These are phyloP conservation scores for Nematodospora valgi DNA, from an alignment of 805 yeast species.

Conservation along the genomic window DNA sequence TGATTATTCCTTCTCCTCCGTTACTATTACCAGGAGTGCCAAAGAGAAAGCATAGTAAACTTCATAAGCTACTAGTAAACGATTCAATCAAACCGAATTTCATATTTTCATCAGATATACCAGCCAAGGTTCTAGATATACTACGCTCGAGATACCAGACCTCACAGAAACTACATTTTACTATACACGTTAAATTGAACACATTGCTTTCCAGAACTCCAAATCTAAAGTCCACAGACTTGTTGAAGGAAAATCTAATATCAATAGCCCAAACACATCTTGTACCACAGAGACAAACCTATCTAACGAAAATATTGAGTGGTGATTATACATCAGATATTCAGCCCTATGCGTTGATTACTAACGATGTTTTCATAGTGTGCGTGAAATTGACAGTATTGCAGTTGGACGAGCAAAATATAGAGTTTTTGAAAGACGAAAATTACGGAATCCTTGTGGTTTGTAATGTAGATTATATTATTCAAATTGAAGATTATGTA, in stretches of 20 bases:
- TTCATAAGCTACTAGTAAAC: constrained; percentile 1
- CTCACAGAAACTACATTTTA: not conserved
- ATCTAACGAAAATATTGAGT: too few relatives aligned
- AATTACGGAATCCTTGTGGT: constrained; percentile 24
- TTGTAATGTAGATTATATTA: constrained; percentile 14
- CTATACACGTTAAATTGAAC: constrained; percentile 32
- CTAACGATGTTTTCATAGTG: too few relatives aligned
- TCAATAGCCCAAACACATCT: constrained; percentile 1
- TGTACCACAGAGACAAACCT: too few relatives aligned
- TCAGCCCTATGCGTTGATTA: too few relatives aligned
- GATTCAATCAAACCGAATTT: constrained; percentile 38
- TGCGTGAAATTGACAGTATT: too few relatives aligned
- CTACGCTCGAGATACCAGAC: too few relatives aligned
- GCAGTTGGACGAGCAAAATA: constrained; percentile 1
- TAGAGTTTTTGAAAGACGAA: constrained; percentile 33
- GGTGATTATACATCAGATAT: too few relatives aligned
- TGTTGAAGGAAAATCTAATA: constrained; percentile 29
- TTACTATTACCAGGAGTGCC: not conserved
- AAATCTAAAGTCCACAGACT: constrained; percentile 26
- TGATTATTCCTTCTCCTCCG: not conserved
- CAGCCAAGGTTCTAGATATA: constrained; percentile 20
- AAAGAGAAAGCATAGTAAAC: not conserved
- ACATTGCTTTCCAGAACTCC: constrained; percentile 28
- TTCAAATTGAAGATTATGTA: constrained; percentile 26
- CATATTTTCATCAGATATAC: constrained; percentile 35